Base-by-base conservation (phyloP, 2,329 filamentous ascomycete genomes). In the Arthrobotrys conoides region DNA sequence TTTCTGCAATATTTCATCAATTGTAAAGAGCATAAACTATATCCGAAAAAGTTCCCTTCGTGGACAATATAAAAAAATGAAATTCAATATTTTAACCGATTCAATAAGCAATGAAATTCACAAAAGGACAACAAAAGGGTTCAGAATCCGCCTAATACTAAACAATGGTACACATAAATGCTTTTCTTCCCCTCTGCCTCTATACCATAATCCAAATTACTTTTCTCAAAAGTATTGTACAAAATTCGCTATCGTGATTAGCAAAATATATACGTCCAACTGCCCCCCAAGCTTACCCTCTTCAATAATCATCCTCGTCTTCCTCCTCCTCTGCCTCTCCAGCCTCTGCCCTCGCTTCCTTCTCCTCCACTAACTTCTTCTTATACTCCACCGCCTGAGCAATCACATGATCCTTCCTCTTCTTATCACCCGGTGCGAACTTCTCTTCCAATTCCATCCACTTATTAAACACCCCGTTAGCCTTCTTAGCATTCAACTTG, bases 371-470 rank as follows among this genome's bases (percentile, higher is more conserved):
- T 79, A 84, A 82, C 81, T 83, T 85, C 81, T 88, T 89, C 48
- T 91, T 90, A 88, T 91, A 95, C 83, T 91, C 90, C 82, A 88
- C 88, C 65, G 92, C 92, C 84, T 90, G 88, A 18, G 88, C 90
- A 83, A 90, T 90, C 57, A 94, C 92, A 81, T 88, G 88, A 83
- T 93, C 91, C 61, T 90, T 87, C 81, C 88, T 89, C 87, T 92
- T 93, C 80, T 88, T 86, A 83, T 91, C 89, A 1, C 92, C 93
- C 75, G 75, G 75, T 55, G 75, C 75, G 36, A 89, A 86, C 84
- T 88, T 88, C 85, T 91, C 90, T 86, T 99, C 96, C 89, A 93
- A 98, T 81, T 92, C 90, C 72, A 92, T 89, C 96, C 96, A 99
- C 81, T 92, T 89, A 86, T 93, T 93, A 86, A 98, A 99, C 87